Base-by-base conservation (phyloP, 2,329 filamentous ascomycete genomes). In the Apiospora kogelbergensis region DNA sequence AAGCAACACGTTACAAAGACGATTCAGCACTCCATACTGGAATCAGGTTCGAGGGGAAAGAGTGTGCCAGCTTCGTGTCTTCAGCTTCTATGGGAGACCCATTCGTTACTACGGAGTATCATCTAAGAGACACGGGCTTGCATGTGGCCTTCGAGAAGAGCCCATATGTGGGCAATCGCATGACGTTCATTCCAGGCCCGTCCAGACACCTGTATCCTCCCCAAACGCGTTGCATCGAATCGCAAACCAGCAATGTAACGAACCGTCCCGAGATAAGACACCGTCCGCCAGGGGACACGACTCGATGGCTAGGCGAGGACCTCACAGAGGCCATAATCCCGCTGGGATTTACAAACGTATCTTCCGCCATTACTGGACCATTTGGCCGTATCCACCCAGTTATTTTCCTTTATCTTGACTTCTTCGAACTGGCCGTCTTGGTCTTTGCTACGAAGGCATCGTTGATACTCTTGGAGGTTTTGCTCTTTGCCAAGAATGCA, bases 371-470 rank as follows among this genome's bases (percentile, higher is more conserved):
- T 37, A n/a, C 4, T 17, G 22, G 7, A 37, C 20, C 53, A 11
- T 30, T 60, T n/a, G 30, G 53, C 30, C 30, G 30, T 37, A 37
- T 9, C 7, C 5, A 22, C 3, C 10, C 20, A n/a, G 30, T 17
- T n/a, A 17, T 60, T n/a, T 5, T 60, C 17, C 11, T 13, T n/a
- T 33, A 33, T 37, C 30, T 37, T 11, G 30, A 37, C 53, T 60
- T 60, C 26, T 37, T 60, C 17, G 53, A n/a, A 26, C 5, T 30
- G 46, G 13, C 11, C 4, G 46, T 2, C 30, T 24, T 77, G 1
- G 71, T 77, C 63, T 82, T 74, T 22, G 81, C 79, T 68, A 77
- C 78, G 72, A 89, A 86, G 0, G 88, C 88, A 68, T 84, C 80
- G 9, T 82, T 81, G 67, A 91, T 33, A 17, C 22, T 15, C 46